Conservation (phyloP, 768 basidiomycete species). For the Auricularia auricula-judae region DNA sequence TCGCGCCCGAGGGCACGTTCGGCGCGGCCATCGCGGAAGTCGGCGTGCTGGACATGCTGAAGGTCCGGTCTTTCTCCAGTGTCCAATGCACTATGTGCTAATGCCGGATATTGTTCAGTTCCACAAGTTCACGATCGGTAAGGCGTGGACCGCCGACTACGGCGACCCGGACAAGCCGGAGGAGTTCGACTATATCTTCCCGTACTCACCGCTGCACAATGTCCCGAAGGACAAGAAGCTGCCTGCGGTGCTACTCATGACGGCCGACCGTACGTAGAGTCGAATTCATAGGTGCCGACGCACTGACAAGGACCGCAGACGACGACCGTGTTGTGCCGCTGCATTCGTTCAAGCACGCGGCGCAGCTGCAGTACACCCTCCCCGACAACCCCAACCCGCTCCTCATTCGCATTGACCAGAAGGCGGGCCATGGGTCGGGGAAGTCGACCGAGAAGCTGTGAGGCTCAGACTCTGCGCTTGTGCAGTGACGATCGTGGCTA, state of each 20-base stretch:
- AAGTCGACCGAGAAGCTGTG: constrained; percentile 65
- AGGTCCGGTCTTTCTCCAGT: constrained; percentile 28
- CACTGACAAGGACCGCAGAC: constrained; percentile 28
- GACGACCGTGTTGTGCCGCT: constrained; percentile 82
- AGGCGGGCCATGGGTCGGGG: constrained; percentile 72
- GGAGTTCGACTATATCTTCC: constrained; percentile 78
- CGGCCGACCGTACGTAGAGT: constrained; percentile 60
- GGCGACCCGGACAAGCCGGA: constrained; percentile 63
- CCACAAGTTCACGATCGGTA: constrained; percentile 68
- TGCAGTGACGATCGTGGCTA: not conserved
- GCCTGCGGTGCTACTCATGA: constrained; percentile 65
- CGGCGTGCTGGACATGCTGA: constrained; percentile 70
- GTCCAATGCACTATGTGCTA: not conserved
- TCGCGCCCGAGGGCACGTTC: constrained; percentile 62
- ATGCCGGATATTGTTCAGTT: constrained; percentile 31
- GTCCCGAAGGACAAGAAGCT: constrained; percentile 47
- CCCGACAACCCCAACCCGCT: constrained; percentile 63
- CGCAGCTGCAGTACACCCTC: constrained; percentile 58
- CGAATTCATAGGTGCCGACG: not conserved
- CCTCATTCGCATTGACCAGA: constrained; percentile 66
- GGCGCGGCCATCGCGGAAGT: constrained; percentile 77
- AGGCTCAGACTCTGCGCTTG: not conserved
- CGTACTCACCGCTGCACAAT: constrained; percentile 73
- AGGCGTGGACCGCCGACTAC: constrained; percentile 72
- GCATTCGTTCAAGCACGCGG: constrained; percentile 77